These are phyloP conservation scores for Cupressus sempervirens DNA, from an alignment of 75 land plant genomes.

Conservation along the genomic window DNA sequence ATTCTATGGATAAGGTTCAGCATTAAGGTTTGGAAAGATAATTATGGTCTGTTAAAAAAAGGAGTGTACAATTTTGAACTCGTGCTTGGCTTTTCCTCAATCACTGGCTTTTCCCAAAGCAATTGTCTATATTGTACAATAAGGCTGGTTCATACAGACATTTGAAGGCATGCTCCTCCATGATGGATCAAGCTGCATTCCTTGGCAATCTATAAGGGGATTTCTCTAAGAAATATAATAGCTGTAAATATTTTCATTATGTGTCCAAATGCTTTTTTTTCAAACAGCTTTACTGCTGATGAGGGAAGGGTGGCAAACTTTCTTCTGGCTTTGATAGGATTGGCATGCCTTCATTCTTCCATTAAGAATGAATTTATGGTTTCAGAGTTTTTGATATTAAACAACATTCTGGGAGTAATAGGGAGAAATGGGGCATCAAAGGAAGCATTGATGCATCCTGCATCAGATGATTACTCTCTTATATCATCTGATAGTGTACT, in stretches of 20 bases:
- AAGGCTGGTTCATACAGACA: neutral
- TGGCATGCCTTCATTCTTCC: conserved; percentile 36
- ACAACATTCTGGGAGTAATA: conserved; percentile 33
- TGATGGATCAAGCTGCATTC: neutral
- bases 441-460: conserved; percentile 32
- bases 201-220: neutral
- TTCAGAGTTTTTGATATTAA: conserved; percentile 40
- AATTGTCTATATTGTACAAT: neutral
- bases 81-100: conserved; percentile 4
- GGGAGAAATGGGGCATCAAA: conserved; percentile 48
- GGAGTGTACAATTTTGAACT: neutral
- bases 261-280: conserved; percentile 78
- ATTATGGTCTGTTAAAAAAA: neutral
- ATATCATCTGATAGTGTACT: conserved; percentile 13
- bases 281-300: conserved; percentile 86
- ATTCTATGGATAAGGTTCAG: neutral
- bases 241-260: conserved; percentile 42
- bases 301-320: conserved; percentile 83
- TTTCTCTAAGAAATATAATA: conserved; percentile 18
- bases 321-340: conserved; percentile 54
- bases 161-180: neutral
- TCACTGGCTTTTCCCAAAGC: neutral
- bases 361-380: conserved; percentile 28
- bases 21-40: conserved; percentile 19
- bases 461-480: conserved; percentile 9